Conservation (phyloP, 805 yeast species). For the Torulaspora delbrueckii region DNA sequence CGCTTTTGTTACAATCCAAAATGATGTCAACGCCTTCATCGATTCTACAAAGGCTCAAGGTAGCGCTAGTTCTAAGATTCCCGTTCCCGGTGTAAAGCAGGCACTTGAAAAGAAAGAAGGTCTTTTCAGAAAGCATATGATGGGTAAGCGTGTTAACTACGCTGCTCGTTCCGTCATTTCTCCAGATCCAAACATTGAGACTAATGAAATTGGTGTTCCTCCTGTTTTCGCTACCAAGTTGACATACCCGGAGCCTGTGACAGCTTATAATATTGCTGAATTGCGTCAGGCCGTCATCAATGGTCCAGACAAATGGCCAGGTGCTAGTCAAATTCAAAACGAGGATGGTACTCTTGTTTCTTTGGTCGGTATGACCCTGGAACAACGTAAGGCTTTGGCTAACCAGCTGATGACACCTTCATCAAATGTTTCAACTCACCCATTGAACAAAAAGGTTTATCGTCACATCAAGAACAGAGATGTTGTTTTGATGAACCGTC, state of each 20-base stretch:
- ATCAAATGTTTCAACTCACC: conserved; percentile 48
- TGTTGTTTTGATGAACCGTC: conserved; percentile 97
- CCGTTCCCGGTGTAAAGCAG: conserved; percentile 95
- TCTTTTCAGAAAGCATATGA: conserved; percentile 96
- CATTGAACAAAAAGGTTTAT: conserved; percentile 83
- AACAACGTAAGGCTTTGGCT: conserved; percentile 92
- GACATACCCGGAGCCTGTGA: conserved; percentile 98
- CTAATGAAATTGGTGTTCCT: conserved; percentile 97
- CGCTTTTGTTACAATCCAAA: conserved; percentile 89
- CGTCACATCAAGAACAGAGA: conserved; percentile 94
- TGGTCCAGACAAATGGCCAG: conserved; percentile 99
- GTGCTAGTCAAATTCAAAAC: conserved; percentile 92
- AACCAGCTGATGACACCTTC: conserved; percentile 90
- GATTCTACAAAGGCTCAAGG: conserved; percentile 88
- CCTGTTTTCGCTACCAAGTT: conserved; percentile 95
- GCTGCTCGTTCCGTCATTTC: conserved; percentile 99
- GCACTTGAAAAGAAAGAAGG: conserved; percentile 98
- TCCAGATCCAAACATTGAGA: conserved; percentile 97
- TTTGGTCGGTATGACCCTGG: conserved; percentile 80
- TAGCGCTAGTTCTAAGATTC: conserved; percentile 55
- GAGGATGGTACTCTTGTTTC: conserved; percentile 87
- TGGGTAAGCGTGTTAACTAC: conserved; percentile 99
- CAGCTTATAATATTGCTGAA: conserved; percentile 83
- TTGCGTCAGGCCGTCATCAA: conserved; percentile 91
- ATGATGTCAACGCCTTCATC: conserved; percentile 88